These are phyloP conservation scores for Secale cereale DNA, from an alignment of 176 grass and related monocot genomes.

Conservation along the genomic window DNA sequence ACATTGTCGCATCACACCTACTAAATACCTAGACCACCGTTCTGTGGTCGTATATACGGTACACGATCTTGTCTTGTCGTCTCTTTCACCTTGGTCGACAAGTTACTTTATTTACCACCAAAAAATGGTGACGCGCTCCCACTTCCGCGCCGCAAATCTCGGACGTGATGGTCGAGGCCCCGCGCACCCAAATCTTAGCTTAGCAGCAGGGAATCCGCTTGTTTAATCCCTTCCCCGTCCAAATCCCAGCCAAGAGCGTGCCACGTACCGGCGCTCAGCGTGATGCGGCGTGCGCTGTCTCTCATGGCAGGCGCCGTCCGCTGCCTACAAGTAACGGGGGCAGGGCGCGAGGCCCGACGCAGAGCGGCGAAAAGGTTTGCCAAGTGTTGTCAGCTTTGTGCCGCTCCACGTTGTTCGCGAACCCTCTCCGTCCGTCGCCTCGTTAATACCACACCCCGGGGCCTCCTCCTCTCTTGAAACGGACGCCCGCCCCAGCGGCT, in stretches of 20 bases:
- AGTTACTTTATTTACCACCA: background rate
- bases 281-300: background rate
- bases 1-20: background rate
- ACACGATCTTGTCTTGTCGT: too few relatives aligned
- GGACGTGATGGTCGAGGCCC: background rate
- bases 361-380: conserved; percentile 23
- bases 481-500: too few relatives aligned
- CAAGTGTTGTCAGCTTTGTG: conserved; percentile 5
- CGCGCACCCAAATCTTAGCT: background rate
- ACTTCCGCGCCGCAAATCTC: conserved; percentile 16
- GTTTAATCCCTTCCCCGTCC: conserved; percentile 6
- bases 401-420: conserved; percentile 47
- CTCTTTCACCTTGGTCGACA: background rate
- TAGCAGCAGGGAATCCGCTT: background rate
- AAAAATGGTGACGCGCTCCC: background rate
- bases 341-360: background rate
- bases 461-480: too few relatives aligned
- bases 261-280: conserved; percentile 13
- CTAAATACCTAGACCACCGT: too few relatives aligned
- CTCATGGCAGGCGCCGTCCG: conserved; percentile 3
- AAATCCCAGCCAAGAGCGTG: background rate
- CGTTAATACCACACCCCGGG: background rate
- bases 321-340: background rate
- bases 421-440: conserved; percentile 27
- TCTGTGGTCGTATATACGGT: too few relatives aligned